phyloP scores from a whole-genome alignment of 108 stramenopile genomes.

The Fragilariopsis cylindrus region DNA sequence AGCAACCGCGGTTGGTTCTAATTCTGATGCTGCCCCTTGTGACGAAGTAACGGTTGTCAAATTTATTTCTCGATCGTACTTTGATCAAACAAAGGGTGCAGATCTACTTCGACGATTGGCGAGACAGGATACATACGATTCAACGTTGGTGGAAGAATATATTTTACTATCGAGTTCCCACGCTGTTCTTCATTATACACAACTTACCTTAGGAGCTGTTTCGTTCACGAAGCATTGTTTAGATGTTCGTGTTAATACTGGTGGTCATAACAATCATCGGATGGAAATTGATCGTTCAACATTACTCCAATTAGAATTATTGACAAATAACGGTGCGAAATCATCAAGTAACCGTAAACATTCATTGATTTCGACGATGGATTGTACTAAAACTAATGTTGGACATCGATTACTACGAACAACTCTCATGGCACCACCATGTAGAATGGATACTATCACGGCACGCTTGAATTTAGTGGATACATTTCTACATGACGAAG shows the following conservation, averaged over 20 bases:
- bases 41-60: conserved; percentile 63
- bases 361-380: conserved; percentile 76
- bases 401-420: conserved; percentile 78
- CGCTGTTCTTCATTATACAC: conserved; percentile 84
- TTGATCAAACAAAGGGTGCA: conserved; percentile 89
- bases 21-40: conserved; percentile 14
- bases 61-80: conserved; percentile 80
- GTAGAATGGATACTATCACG: conserved; percentile 73
- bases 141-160: conserved; percentile 78
- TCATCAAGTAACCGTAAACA: conserved; percentile 26
- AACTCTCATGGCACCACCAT: conserved; percentile 85
- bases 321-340: conserved; percentile 81
- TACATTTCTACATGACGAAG: conserved; percentile 72
- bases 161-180: conserved; percentile 78
- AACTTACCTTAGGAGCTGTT: conserved; percentile 63
- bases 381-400: conserved; percentile 87
- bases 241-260: conserved; percentile 61
- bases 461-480: conserved; percentile 87
- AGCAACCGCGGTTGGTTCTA: not conserved
- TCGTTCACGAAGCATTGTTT: conserved; percentile 53
- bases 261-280: conserved; percentile 53
- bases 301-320: conserved; percentile 74
- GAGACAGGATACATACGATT: conserved; percentile 72
- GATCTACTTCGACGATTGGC: conserved; percentile 69
- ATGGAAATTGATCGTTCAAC: conserved; percentile 87